Evolutionary conservation across 2,329 filamentous ascomycete species (phyloP).

Genomic region (Monilinia polystroma): DNA sequence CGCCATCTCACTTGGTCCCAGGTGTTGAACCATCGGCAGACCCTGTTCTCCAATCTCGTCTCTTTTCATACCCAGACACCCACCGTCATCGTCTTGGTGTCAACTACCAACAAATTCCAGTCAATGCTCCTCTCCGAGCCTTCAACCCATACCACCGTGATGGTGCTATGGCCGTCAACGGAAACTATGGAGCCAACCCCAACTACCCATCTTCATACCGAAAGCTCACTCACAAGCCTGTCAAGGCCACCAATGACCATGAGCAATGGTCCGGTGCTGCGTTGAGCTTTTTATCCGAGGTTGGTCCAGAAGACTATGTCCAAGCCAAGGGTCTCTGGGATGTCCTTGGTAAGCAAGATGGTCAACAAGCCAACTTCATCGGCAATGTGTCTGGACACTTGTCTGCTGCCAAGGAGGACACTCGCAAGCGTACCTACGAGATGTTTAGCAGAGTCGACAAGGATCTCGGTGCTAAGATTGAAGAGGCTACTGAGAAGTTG

Average conservation of each 20-base stretch:
- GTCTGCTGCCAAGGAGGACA: conserved; percentile 51
- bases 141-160: conserved; percentile 72
- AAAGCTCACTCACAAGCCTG: conserved; percentile 46
- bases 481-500: conserved; percentile 50
- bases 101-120: conserved; percentile 60
- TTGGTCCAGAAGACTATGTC: conserved; percentile 40
- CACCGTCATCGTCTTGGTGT: conserved; percentile 56
- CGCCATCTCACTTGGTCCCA: conserved; percentile 63
- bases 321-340: conserved; percentile 41
- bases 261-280: conserved; percentile 51
- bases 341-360: conserved; percentile 45
- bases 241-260: conserved; percentile 45
- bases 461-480: conserved; percentile 53
- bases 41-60: conserved; percentile 65
- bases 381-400: conserved; percentile 59
- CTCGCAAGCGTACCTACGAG: conserved; percentile 57
- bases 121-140: conserved; percentile 48
- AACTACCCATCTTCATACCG: conserved; percentile 57
- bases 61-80: conserved; percentile 70
- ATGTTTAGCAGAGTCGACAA: conserved; percentile 60
- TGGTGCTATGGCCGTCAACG: conserved; percentile 67
- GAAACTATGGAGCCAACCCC: conserved; percentile 59
- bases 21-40: conserved; percentile 69
- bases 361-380: conserved; percentile 62
- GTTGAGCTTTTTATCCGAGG: conserved; percentile 47